These are phyloP conservation scores for Didymella pomorum DNA, from an alignment of 2,329 filamentous ascomycete genomes.

Conservation along the genomic window DNA sequence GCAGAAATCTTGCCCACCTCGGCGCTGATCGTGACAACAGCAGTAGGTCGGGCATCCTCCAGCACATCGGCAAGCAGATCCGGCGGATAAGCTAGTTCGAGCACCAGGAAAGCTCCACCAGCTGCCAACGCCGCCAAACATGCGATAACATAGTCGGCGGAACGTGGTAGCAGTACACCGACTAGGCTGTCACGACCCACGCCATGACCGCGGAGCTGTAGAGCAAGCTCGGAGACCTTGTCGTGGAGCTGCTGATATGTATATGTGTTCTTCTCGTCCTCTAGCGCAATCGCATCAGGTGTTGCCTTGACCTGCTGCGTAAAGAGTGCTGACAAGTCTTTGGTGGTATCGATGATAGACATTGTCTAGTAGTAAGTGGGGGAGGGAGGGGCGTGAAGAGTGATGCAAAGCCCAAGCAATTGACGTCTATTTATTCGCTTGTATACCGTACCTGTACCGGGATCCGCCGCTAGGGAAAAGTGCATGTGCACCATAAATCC, in stretches of 20 bases:
- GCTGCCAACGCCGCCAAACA: constrained; percentile 80
- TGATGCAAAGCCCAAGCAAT: constrained; percentile 18
- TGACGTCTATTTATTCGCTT: constrained; percentile 33
- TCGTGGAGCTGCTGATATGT: constrained; percentile 77
- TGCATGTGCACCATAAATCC: constrained; percentile 29
- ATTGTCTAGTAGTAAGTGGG: constrained; percentile 52
- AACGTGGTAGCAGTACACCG: constrained; percentile 77
- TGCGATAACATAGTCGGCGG: constrained; percentile 80
- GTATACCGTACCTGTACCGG: constrained; percentile 26
- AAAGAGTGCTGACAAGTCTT: constrained; percentile 78
- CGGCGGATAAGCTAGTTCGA: constrained; percentile 80
- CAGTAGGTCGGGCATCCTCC: constrained; percentile 74
- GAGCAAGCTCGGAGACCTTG: constrained; percentile 70
- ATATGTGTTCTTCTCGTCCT: constrained; percentile 72
- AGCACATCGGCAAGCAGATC: constrained; percentile 78
- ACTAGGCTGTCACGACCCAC: constrained; percentile 78
- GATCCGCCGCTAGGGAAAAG: constrained; percentile 24
- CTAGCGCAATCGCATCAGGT: constrained; percentile 73
- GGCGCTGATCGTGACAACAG: constrained; percentile 72
- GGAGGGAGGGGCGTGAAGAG: constrained; percentile 7
- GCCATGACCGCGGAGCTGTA: constrained; percentile 70
- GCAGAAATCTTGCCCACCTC: constrained; percentile 72
- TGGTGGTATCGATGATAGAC: constrained; percentile 73
- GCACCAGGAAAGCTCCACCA: constrained; percentile 80
- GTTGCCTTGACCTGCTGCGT: constrained; percentile 71